Percentiles rank a stretch among this genome's conserved stretches.
Conservation (phyloP, 805 yeast species). For the Hanseniaspora taiwanica region DNA sequence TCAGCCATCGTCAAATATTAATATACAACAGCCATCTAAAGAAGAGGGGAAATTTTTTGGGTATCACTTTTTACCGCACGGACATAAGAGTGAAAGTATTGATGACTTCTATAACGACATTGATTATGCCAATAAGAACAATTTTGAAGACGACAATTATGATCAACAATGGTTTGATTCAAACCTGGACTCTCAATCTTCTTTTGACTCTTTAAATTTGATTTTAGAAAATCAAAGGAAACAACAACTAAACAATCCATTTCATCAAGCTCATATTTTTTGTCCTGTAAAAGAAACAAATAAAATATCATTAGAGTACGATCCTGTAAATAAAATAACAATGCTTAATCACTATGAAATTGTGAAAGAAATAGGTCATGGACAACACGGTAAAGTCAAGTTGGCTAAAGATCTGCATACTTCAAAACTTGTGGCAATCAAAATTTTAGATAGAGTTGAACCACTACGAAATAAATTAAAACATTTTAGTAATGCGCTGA, state of each 20-base stretch:
- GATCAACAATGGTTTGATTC: slow-evolving; percentile 3
- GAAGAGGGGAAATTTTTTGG: no score
- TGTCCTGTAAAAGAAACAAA: slow-evolving; percentile 67
- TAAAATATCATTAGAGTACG: slow-evolving; percentile 69
- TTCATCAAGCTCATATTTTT: slow-evolving; percentile 25
- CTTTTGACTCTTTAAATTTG: slow-evolving; percentile 26
- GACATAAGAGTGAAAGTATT: not conserved
- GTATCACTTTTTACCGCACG: no score
- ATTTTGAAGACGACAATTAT: slow-evolving; percentile 1
- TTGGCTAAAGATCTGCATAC: slow-evolving; percentile 63
- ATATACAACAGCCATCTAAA: no score
- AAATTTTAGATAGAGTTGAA: slow-evolving; percentile 60
- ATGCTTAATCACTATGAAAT: slow-evolving; percentile 84
- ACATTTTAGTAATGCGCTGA: not conserved
- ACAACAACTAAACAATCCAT: slow-evolving; percentile 30
- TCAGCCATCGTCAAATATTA: no score
- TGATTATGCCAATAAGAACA: not conserved
- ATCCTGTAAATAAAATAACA: slow-evolving; percentile 72
- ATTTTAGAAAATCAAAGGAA: slow-evolving; percentile 28
- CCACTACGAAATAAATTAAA: slow-evolving; percentile 8
- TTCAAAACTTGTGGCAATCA: slow-evolving; percentile 72
- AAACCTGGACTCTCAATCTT: slow-evolving; percentile 17
- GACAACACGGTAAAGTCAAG: slow-evolving; percentile 98
- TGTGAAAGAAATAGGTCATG: slow-evolving; percentile 74
- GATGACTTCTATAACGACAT: not conserved